phyloP scores from a whole-genome alignment of 2,329 filamentous ascomycete genomes.

The Periconia sp. region DNA sequence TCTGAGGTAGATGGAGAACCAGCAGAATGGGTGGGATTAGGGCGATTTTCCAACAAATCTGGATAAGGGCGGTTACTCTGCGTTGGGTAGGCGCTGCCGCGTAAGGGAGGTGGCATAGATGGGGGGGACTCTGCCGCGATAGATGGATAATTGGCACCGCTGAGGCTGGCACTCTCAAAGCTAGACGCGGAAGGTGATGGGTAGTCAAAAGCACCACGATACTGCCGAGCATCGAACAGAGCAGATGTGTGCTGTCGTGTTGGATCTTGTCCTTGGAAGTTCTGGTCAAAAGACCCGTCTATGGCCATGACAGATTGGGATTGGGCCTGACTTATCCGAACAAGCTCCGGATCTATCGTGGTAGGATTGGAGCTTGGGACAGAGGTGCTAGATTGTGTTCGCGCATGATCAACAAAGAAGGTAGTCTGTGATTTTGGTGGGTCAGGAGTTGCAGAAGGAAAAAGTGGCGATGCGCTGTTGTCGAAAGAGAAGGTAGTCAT shows the following conservation, averaged over 20 bases:
- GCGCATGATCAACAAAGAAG: slow-evolving; percentile 26
- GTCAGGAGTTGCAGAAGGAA: slow-evolving; percentile 23
- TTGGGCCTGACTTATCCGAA: slow-evolving; percentile 22
- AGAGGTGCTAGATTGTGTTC: slow-evolving; percentile 31
- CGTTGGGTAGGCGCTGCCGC: slow-evolving; percentile 11
- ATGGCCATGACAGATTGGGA: slow-evolving; percentile 18
- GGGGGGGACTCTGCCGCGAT: slow-evolving; percentile 25
- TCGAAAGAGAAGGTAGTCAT: slow-evolving; percentile 36
- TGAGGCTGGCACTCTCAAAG: slow-evolving; percentile 23
- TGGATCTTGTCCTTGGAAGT: slow-evolving; percentile 15
- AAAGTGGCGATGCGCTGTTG: slow-evolving; percentile 23
- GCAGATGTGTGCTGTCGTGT: slow-evolving; percentile 13
- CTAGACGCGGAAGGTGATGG: slow-evolving; percentile 22
- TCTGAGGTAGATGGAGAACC: slow-evolving; percentile 35
- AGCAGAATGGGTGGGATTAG: slow-evolving; percentile 31
- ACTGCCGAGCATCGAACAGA: slow-evolving; percentile 21
- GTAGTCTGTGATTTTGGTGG: slow-evolving; percentile 14
- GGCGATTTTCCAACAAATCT: slow-evolving; percentile 27
- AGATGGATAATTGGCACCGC: slow-evolving; percentile 16
- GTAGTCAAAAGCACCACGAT: slow-evolving; percentile 29
- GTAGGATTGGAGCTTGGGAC: slow-evolving; percentile 24
- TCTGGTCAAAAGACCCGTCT: slow-evolving; percentile 20
- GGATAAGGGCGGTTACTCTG: slow-evolving; percentile 8
- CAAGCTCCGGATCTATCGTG: slow-evolving; percentile 35
- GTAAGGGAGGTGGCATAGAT: slow-evolving; percentile 37